phyloP scores from a whole-genome alignment of 2,329 filamentous ascomycete species.

The Alternaria novae-zelandiae region DNA sequence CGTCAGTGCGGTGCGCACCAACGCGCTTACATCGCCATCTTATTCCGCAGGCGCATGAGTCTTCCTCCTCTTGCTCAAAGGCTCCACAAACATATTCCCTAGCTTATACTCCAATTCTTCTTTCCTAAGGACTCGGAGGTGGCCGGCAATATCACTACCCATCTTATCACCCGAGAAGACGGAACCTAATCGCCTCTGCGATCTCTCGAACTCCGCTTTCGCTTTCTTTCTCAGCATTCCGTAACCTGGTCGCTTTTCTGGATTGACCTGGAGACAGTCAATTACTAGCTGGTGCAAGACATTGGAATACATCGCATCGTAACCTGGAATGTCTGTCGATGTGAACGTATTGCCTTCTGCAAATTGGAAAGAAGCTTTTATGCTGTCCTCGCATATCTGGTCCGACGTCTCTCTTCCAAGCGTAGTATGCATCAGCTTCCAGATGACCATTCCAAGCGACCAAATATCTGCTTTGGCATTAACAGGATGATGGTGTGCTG shows the following conservation, averaged over 20 bases:
- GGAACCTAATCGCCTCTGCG: not conserved
- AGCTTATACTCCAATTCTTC: not conserved
- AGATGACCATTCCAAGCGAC: not conserved
- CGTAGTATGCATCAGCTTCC: not conserved
- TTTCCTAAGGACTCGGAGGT: not conserved
- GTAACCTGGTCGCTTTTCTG: not conserved
- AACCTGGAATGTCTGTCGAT: not conserved
- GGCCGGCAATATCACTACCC: not conserved
- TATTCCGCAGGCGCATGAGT: rapidly evolving
- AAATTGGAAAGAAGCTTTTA: not conserved
- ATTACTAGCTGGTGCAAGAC: not conserved
- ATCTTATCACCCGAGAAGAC: not conserved
- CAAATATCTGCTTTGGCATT: not conserved
- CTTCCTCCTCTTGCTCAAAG: not conserved
- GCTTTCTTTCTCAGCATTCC: not conserved
- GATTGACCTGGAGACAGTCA: not conserved
- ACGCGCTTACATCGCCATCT: not conserved
- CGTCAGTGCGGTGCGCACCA: too few relatives aligned
- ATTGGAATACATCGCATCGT: not conserved
- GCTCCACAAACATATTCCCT: not conserved
- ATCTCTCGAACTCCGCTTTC: not conserved
- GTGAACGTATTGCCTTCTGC: not conserved
- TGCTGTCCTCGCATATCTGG: not conserved
- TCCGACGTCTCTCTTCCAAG: not conserved
- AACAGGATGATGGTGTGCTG: not conserved